A percentile compares a stretch with the other conserved stretches of the same genome.
These are phyloP conservation scores for Xylaria digitata DNA, from an alignment of 2,329 filamentous ascomycete genomes.

Conservation along the genomic window DNA sequence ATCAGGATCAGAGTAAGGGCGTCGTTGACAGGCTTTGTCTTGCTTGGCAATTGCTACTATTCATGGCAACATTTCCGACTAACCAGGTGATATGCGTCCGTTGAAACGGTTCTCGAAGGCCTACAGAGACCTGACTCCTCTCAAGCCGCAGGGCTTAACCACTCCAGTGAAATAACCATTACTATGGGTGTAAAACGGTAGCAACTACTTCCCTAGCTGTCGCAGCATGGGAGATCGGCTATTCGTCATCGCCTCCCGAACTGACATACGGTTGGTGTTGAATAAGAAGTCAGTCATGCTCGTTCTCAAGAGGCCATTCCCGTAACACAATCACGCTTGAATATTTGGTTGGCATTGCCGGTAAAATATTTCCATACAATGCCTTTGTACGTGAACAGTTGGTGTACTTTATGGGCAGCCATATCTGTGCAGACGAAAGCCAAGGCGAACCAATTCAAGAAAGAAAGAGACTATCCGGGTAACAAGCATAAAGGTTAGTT, in stretches of 20 bases:
- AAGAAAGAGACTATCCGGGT: constrained; percentile 24
- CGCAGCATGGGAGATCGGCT: constrained; percentile 2
- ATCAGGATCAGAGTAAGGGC: constrained; percentile 7
- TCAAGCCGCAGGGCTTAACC: background rate
- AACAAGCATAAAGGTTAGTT: constrained; percentile 36
- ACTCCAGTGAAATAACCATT: background rate
- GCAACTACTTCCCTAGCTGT: background rate
- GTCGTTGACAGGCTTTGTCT: constrained; percentile 10
- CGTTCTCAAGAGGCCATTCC: background rate
- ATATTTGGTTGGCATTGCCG: constrained; percentile 32
- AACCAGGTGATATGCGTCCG: constrained; percentile 19
- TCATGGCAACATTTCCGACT: constrained; percentile 22
- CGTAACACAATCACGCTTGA: background rate
- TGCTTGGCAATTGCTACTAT: constrained; percentile 24
- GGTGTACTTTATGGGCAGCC: constrained; percentile 6
- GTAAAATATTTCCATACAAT: constrained; percentile 25
- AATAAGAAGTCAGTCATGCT: constrained; percentile 12
- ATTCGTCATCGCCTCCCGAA: constrained; percentile 16
- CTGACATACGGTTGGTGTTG: background rate
- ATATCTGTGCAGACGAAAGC: constrained; percentile 15
- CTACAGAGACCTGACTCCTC: background rate
- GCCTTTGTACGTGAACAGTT: constrained; percentile 16
- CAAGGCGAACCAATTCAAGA: constrained; percentile 21
- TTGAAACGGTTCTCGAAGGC: constrained; percentile 13
- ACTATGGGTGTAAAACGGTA: background rate